These are phyloP conservation scores for Boletus rubroflammeus DNA, from an alignment of 768 basidiomycete genomes.

Conservation along the genomic window DNA sequence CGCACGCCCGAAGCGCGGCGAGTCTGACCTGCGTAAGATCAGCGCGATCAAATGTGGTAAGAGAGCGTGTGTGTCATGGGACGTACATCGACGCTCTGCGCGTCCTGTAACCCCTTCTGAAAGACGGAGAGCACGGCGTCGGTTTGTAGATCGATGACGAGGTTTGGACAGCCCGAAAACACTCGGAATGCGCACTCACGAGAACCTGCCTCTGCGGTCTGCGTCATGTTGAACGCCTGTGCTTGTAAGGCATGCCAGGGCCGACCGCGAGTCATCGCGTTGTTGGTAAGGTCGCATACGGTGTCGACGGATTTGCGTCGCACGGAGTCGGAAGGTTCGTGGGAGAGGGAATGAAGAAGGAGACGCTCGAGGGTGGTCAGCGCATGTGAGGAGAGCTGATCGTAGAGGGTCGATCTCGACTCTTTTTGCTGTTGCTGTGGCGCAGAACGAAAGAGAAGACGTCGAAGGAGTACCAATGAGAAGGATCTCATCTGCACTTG, in stretches of 20 bases:
- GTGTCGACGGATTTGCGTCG: slow-evolving; percentile 73
- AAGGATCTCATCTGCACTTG: slow-evolving; percentile 74
- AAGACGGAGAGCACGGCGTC: slow-evolving; percentile 67
- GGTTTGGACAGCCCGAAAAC: slow-evolving; percentile 70
- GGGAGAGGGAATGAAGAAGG: slow-evolving; percentile 63
- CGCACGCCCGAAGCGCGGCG: slow-evolving; percentile 66
- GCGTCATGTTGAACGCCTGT: slow-evolving; percentile 64
- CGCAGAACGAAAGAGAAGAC: slow-evolving; percentile 68
- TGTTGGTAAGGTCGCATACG: slow-evolving; percentile 70
- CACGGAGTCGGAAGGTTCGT: slow-evolving; percentile 57
- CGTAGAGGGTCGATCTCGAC: slow-evolving; percentile 63
- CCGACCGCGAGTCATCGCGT: slow-evolving; percentile 68
- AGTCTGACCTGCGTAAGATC: slow-evolving; percentile 54
- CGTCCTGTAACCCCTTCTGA: slow-evolving; percentile 64
- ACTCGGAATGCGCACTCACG: slow-evolving; percentile 67
- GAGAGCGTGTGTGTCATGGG: background rate
- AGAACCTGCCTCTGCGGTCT: slow-evolving; percentile 30
- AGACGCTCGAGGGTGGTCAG: slow-evolving; percentile 68
- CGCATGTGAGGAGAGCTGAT: slow-evolving; percentile 66
- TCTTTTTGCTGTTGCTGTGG: slow-evolving; percentile 34
- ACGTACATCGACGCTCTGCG: slow-evolving; percentile 60
- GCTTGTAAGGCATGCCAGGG: slow-evolving; percentile 82
- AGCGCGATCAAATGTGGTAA: background rate
- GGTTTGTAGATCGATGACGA: slow-evolving; percentile 72
- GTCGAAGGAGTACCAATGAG: slow-evolving; percentile 74